Base-by-base conservation (phyloP, 176 grass and related monocot species). In the Oryza australiensis region DNA sequence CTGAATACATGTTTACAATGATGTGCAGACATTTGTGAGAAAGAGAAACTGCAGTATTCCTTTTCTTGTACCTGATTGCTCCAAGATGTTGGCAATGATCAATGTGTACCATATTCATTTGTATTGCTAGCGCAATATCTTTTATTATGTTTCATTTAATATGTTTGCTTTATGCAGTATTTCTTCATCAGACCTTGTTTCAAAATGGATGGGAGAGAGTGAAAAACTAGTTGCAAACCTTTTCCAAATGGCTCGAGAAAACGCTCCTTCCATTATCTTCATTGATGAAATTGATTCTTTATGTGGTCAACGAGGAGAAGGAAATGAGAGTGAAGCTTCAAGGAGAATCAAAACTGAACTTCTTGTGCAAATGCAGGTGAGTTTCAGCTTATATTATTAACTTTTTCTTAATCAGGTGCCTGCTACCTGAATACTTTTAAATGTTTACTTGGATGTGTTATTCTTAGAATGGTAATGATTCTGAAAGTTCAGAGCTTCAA, bases 121-220 rank as follows among this genome's bases (percentile, higher is more conserved):
- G 64, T 28, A 24, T 41, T 73, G 8, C 22, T 66, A 27, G 15
- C 64, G 8, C 3, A 12, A 20, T 77, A 79, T 65, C 5, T 40
- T 69, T 80, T 22, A 40, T 41, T n/a, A 41, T 74, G 80, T 70
- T 41, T 84, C 3, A 73, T 41, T 68, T 64, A 71, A 87, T 84
- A 5, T 65, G 20, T 9, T 73, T 80, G 26, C 8, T 88, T 64
- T 68, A 2, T 86, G 90, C 92, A 98, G 95, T 67, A 98, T 98
- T 90, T 98, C 95, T 93, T 98, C 95, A 6, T 98, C 95, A 34
- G 95, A 98, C 67, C 90, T 98, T 81, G 95, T 98, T 80, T 98
- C 95, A 62, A 98, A 98, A 71, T 98, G 95, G 95, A 98, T 98
- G 95, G 95, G 95, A 77, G 95, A 98, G 87, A 98, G 95, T 69